Evolutionary conservation across 176 grass and related monocot genomes (phyloP), one percentile per base, ranked within the genome.

Genomic region (Echinochloa phyllopogon): DNA sequence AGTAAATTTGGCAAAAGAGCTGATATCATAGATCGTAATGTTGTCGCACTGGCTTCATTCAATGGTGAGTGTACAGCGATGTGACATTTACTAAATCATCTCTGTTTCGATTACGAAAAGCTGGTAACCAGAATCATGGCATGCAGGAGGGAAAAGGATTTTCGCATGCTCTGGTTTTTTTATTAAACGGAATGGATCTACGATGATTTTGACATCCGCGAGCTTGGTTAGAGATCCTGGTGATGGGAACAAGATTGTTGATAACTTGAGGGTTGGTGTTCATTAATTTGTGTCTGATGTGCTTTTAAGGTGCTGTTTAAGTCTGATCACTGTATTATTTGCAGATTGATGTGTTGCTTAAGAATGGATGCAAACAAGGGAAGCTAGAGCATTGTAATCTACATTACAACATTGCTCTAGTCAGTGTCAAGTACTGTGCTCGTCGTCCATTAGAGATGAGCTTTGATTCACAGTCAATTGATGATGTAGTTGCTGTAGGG

Each of bases 321-420:
- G 41, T 63, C 76, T 78, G 8, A 78, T 65, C 14, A 24, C 10
- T 62, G 15, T 78, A 15, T 45, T 23, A 47, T 78, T 78, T 78
- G 41, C 76, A 78, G 57, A 78, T 78, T 62, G 40, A 78, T 18
- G 75, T 78, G 56, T 78, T 78, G 57, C n/a, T 61, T 78, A 50
- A 50, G 2, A 15, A 15, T 16, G 13, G 3, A 1, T 50, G 13
- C 45, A 51, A 52, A 74, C 3, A 74, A 37, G 70, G 47, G 6
- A 33, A 2, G 27, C 16, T 64, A 64, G 61, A 64, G 61, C 25
- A 65, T 48, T 79, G 18, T 21, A 64, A 65, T 79, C 63, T 79
- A 20, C 58, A 49, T 36, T 79, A 79, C 59, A 64, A 80, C n/a
- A 27, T 80, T 80, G 61, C 75, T 77, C 55, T 77, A 61, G 75